Evolutionary conservation across 2,329 filamentous ascomycete species (phyloP), one percentile per base, ranked within the genome.

Genomic region (Neonectria punicea): DNA sequence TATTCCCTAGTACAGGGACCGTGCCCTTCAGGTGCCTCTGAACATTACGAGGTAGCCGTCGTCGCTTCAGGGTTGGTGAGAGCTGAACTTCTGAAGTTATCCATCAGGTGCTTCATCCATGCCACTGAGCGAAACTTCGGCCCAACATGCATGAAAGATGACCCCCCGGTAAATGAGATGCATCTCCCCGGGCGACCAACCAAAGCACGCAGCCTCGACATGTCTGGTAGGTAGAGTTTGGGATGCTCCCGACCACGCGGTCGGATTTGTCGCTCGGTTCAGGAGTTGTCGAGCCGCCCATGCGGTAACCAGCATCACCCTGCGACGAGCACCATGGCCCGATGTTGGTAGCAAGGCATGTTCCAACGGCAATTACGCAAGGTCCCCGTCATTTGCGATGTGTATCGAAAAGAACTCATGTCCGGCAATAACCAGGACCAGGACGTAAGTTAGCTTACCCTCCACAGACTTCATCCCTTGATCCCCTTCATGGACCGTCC

Each of bases 81-180:
- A 59, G 55, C 61, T 53, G 39, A 53, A 58, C n/a, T 18, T 10
- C 39, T 51, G 30, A 51, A 20, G 51, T 30, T 30, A 30, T 20
- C 55, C 61, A 53, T 47, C 58, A 22, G 53, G 43, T 41, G 55
- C 66, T 58, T 66, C 61, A 70, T 58, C 68, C 70, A 64, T 70
- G 70, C 55, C 30, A 28, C 41, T 49, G 39, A 56, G n/a, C 30
- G 39, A 51, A 49, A 47, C 58, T 49, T 41, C 18, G 46, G n/a
- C 57, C 44, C 53, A 36, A 36, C 44, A 20, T 53, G 51, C 39
- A 67, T 61, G 53, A 66, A 47, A 50, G 60, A 54, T 54, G 63
- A 25, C 39, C 50, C 63, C 50, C 46, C 39, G 50, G 54, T 43
- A 54, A 63, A 57, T 57, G 60, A 67, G 64, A 65, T 60, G 43